These are phyloP conservation scores for Gossypium raimondii DNA, from an alignment of 345 rosid species.

Conservation along the genomic window DNA sequence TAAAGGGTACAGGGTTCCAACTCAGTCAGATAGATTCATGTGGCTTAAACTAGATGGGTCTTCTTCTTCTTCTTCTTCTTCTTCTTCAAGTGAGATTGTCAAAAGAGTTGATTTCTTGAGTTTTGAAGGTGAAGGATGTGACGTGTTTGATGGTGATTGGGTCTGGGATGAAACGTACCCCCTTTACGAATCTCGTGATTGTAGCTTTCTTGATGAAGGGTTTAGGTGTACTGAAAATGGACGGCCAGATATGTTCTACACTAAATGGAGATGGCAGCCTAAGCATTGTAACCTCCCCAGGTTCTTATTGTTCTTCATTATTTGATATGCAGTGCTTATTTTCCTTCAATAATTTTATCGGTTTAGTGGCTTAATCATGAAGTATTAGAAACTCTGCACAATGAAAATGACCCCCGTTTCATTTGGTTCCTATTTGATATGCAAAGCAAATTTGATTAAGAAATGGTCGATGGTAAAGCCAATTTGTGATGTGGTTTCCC, in stretches of 20 bases:
- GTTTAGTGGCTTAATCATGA: conserved; percentile 8
- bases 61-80: conserved; percentile 12
- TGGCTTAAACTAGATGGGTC: conserved; percentile 49
- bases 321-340: not conserved
- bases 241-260: conserved; percentile 75
- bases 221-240: conserved; percentile 89
- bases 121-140: conserved; percentile 52
- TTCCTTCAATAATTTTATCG: not conserved
- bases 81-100: conserved; percentile 9
- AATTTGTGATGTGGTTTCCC: not conserved
- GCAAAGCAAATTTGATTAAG: not conserved
- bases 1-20: conserved; percentile 42
- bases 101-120: conserved; percentile 56
- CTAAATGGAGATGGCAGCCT: conserved; percentile 99
- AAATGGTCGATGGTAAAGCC: not conserved
- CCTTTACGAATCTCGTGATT: conserved; percentile 76
- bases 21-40: conserved; percentile 51
- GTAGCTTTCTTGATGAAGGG: conserved; percentile 74
- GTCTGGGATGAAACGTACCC: conserved; percentile 94
- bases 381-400: not conserved
- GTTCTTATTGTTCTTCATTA: conserved; percentile 26
- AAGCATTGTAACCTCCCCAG: conserved; percentile 75
- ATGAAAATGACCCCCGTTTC: conserved; percentile 6
- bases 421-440: not conserved
- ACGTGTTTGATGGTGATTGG: conserved; percentile 86